Conservation (phyloP, 441 rosid genomes). For the Kokia cookei region DNA sequence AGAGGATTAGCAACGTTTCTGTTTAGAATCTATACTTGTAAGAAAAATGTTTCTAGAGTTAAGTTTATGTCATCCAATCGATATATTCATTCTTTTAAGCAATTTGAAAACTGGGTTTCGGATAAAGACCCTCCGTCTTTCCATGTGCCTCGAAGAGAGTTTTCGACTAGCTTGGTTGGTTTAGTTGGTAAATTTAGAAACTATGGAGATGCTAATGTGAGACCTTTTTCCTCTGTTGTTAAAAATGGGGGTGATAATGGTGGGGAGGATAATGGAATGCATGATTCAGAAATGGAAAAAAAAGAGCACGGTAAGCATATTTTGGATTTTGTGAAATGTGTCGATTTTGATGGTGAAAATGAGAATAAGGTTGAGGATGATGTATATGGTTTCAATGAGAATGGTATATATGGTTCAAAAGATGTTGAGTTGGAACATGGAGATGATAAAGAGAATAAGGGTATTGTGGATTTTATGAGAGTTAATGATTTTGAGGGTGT, state of each 20-base stretch:
- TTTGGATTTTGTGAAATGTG: constrained; percentile 7
- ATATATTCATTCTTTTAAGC: constrained; percentile 21
- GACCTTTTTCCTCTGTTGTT: constrained; percentile 25
- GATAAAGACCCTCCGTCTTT: constrained; percentile 12
- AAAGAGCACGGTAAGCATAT: not conserved
- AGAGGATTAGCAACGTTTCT: constrained; percentile 33
- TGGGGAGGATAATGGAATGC: constrained; percentile 9
- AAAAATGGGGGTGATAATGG: constrained; percentile 10
- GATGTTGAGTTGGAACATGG: not conserved
- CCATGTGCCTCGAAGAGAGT: constrained; percentile 10
- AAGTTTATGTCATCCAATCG: constrained; percentile 15
- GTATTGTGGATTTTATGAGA: constrained; percentile 1
- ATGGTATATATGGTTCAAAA: not conserved
- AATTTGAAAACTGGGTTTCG: constrained; percentile 14
- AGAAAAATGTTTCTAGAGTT: constrained; percentile 15
- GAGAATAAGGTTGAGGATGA: constrained; percentile 11
- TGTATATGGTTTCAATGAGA: constrained; percentile 12
- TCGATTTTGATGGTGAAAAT: not conserved
- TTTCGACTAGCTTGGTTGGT: constrained; percentile 10
- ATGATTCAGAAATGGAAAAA: not conserved
- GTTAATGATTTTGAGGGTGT: not conserved
- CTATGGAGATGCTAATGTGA: constrained; percentile 3
- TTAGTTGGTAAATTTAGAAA: constrained; percentile 8
- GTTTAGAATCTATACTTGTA: constrained; percentile 29
- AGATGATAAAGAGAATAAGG: not conserved